Evolutionary conservation across 2,329 filamentous ascomycete species (phyloP).

Genomic region (Penicillium olsonii): DNA sequence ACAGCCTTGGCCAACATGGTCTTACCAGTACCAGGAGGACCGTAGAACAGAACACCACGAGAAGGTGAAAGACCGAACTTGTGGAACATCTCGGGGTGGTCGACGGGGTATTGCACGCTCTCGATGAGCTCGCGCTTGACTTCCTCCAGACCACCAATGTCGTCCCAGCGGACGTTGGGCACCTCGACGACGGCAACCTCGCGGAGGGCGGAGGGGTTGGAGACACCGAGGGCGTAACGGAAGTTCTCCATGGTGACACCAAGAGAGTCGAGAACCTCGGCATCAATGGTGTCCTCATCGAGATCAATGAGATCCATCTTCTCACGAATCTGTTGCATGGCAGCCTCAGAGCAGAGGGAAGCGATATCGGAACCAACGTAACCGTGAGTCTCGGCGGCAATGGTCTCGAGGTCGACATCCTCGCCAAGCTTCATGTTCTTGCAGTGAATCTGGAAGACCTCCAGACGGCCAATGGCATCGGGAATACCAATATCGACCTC

Average conservation of each 20-base stretch:
- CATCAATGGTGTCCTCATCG: constrained; percentile 98
- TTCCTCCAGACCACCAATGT: constrained; percentile 95
- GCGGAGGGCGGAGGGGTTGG: constrained; percentile 96
- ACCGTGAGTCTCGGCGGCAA: constrained; percentile 96
- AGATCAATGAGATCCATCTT: constrained; percentile 99
- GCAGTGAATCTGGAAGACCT: constrained; percentile 99
- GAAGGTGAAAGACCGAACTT: constrained; percentile 99
- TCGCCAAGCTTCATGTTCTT: constrained; percentile 99
- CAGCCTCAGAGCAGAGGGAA: constrained; percentile 96
- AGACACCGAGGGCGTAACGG: constrained; percentile 95
- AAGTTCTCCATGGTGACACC: constrained; percentile 99
- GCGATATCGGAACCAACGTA: constrained; percentile 99
- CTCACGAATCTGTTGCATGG: constrained; percentile 99
- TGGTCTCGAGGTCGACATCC: constrained; percentile 94
- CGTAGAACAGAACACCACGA: constrained; percentile 97
- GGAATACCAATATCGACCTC: constrained; percentile 98
- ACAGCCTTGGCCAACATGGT: constrained; percentile 99
- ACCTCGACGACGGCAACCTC: constrained; percentile 99
- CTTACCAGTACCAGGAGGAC: constrained; percentile 99
- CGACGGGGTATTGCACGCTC: constrained; percentile 97
- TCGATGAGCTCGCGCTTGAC: constrained; percentile 99
- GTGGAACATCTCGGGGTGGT: constrained; percentile 99
- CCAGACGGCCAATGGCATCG: constrained; percentile 94
- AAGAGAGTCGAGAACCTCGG: constrained; percentile 95
- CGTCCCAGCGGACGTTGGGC: constrained; percentile 98